These are phyloP conservation scores for Ophiostoma sp. DNA, from an alignment of 2,329 filamentous ascomycete genomes.

Conservation along the genomic window DNA sequence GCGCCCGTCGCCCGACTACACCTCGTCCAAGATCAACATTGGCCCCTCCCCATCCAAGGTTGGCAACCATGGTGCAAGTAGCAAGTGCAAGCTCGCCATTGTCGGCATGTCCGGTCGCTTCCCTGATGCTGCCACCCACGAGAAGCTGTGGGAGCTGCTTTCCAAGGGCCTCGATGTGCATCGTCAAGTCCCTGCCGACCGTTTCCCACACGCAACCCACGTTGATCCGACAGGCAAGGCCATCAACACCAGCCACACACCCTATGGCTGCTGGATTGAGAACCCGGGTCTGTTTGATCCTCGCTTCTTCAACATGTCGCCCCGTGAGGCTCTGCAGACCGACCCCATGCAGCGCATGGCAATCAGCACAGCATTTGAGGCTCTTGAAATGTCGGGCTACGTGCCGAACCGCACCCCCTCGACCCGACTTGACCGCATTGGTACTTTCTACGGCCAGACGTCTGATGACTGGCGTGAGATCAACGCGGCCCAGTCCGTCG, in stretches of 20 bases:
- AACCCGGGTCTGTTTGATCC: constrained; percentile 73
- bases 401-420: constrained; percentile 69
- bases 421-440: constrained; percentile 58
- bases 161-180: constrained; percentile 71
- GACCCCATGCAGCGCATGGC: constrained; percentile 77
- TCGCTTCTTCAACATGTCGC: constrained; percentile 82
- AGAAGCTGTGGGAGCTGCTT: constrained; percentile 70
- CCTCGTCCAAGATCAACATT: constrained; percentile 32
- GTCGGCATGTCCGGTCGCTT: constrained; percentile 78
- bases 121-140: constrained; percentile 64
- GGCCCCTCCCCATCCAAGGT: constrained; percentile 31
- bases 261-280: constrained; percentile 69
- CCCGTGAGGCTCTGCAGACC: constrained; percentile 68
- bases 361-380: constrained; percentile 72
- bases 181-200: constrained; percentile 59
- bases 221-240: constrained; percentile 66
- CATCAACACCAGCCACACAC: constrained; percentile 71
- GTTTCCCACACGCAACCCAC: constrained; percentile 69
- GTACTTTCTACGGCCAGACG: constrained; percentile 69
- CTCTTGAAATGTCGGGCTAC: constrained; percentile 74
- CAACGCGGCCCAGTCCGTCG: constrained; percentile 65
- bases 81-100: constrained; percentile 70
- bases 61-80: constrained; percentile 44
- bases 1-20: constrained; percentile 35
- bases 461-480: constrained; percentile 74